Conservation (phyloP, 1,284 basidiomycete genomes). For the Ceratobasidium sp. region DNA sequence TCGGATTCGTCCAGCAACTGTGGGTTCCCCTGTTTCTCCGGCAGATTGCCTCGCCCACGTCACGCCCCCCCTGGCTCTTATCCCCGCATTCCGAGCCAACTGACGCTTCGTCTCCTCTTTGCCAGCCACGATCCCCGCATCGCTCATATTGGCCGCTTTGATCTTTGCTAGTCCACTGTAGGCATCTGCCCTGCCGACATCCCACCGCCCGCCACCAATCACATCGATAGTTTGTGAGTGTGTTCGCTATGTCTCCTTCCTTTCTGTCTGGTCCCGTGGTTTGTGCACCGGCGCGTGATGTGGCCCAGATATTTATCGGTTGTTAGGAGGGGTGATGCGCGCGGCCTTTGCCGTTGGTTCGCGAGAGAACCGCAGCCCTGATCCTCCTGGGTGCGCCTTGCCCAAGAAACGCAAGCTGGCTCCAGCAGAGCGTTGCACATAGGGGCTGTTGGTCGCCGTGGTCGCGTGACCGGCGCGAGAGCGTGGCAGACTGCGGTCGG, state of each 20-base stretch:
- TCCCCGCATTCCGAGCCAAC: slow-evolving; percentile 25
- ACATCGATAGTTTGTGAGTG: slow-evolving; percentile 31
- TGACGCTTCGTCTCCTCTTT: slow-evolving; percentile 19
- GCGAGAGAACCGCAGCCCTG: slow-evolving; percentile 36
- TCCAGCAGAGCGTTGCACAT: slow-evolving; percentile 19
- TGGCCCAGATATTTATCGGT: slow-evolving; percentile 30
- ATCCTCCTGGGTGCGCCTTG: slow-evolving; percentile 2
- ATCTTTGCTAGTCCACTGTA: slow-evolving; percentile 15
- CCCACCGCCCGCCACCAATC: slow-evolving; percentile 1
- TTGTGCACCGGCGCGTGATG: background rate
- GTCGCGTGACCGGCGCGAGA: slow-evolving; percentile 38
- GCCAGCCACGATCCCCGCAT: slow-evolving; percentile 26
- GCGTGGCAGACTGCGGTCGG: slow-evolving; percentile 43
- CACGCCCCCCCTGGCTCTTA: slow-evolving; percentile 26
- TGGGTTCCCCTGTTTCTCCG: slow-evolving; percentile 33
- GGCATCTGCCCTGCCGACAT: slow-evolving; percentile 9
- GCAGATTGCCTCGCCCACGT: slow-evolving; percentile 28
- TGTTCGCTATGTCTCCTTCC: slow-evolving; percentile 7
- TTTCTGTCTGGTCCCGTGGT: slow-evolving; percentile 20
- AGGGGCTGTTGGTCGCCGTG: slow-evolving; percentile 21
- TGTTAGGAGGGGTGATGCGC: slow-evolving; percentile 22
- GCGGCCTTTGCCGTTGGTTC: slow-evolving; percentile 33
- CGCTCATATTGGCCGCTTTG: slow-evolving; percentile 41
- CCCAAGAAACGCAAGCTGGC: slow-evolving; percentile 13
- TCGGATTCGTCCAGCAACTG: slow-evolving; percentile 40